Percentiles rank a stretch among this genome's conserved stretches.
Evolutionary conservation across 495 filamentous ascomycete genomes (phyloP).

Genomic region (Penicillium dipodomyicola): DNA sequence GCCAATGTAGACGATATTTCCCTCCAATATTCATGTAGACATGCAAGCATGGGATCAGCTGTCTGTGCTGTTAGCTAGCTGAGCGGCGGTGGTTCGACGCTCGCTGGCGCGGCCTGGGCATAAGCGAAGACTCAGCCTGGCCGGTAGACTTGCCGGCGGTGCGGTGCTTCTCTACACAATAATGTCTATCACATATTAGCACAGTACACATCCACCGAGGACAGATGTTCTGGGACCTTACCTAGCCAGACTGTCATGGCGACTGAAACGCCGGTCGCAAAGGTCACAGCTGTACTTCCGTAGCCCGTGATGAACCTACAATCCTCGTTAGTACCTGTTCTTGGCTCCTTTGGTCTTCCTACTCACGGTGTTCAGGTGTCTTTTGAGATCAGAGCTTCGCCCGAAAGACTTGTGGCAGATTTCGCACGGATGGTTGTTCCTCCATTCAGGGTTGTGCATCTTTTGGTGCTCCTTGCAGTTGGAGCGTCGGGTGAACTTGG

Average conservation of each 20-base stretch:
- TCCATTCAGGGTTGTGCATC: conserved; percentile 75
- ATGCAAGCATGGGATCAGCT: neutral
- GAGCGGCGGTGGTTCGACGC: neutral
- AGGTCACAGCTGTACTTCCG: conserved; percentile 1
- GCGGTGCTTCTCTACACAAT: neutral
- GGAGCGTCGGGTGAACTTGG: conserved; percentile 80
- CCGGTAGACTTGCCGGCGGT: neutral
- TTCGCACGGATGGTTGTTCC: conserved; percentile 67
- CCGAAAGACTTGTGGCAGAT: conserved; percentile 49
- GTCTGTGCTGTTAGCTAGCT: neutral
- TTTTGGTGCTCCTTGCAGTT: conserved; percentile 91
- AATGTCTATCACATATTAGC: conserved; percentile 1
- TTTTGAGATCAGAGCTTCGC: conserved; percentile 76
- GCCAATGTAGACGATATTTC: neutral
- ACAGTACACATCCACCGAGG: neutral
- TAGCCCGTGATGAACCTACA: conserved; percentile 63
- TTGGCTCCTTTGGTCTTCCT: neutral
- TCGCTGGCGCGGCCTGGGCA: neutral
- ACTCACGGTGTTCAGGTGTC: conserved; percentile 78
- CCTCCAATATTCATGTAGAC: neutral
- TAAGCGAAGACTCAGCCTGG: neutral
- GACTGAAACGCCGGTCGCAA: conserved; percentile 7
- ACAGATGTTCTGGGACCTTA: neutral
- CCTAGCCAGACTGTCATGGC: conserved; percentile 2
- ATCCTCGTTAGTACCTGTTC: neutral